Conservation (phyloP, 108 stramenopile genomes). For the Nitzschia sp. region DNA sequence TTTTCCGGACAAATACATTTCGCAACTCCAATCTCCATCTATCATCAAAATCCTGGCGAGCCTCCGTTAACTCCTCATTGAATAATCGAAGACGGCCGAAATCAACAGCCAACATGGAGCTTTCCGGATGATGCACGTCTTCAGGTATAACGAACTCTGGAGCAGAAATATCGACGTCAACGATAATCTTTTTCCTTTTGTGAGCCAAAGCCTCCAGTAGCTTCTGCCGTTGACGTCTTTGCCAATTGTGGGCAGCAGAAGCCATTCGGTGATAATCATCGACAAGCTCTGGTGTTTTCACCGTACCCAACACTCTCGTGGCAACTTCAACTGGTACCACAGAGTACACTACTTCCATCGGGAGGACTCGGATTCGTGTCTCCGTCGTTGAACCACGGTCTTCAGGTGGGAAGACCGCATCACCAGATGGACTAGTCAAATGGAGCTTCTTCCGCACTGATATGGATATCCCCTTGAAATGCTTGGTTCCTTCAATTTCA, state of each 20-base stretch:
- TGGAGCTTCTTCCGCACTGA: constrained; percentile 22
- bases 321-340: constrained; percentile 58
- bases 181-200: constrained; percentile 52
- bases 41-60: constrained; percentile 41
- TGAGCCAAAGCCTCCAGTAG: constrained; percentile 57
- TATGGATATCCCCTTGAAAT: constrained; percentile 28
- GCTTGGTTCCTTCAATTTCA: constrained; percentile 25
- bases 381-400: constrained; percentile 37
- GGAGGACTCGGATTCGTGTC: constrained; percentile 39
- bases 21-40: constrained; percentile 52
- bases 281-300: constrained; percentile 58
- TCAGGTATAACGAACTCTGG: constrained; percentile 71
- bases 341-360: constrained; percentile 67
- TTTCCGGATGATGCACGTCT: constrained; percentile 34
- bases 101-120: constrained; percentile 55
- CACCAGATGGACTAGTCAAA: constrained; percentile 9
- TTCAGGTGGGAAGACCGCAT: background rate
- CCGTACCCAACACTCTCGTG: constrained; percentile 50
- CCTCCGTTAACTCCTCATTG: constrained; percentile 28
- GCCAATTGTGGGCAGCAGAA: constrained; percentile 45
- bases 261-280: constrained; percentile 63
- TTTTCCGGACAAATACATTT: constrained; percentile 48
- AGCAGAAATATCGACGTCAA: constrained; percentile 59
- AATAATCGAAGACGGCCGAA: constrained; percentile 51
- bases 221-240: constrained; percentile 41